Evolutionary conservation across 352 stramenopile species (phyloP).

Genomic region (Globisporangium iwayamae): DNA sequence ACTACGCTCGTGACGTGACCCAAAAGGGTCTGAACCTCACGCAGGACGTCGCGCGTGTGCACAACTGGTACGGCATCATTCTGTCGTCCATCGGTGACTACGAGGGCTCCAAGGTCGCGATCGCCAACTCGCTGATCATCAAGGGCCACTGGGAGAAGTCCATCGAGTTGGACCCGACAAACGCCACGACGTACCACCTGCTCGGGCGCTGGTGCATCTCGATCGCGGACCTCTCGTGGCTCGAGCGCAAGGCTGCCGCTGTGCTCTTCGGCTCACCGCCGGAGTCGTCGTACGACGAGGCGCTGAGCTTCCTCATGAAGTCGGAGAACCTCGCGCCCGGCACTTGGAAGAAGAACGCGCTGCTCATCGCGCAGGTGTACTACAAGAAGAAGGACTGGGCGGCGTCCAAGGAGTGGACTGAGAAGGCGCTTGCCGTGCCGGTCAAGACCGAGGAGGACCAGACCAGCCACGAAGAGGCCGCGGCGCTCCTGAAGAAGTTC

Average conservation of each 20-base stretch:
- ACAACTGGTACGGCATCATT: conserved; percentile 88
- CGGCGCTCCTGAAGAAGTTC: conserved; percentile 60
- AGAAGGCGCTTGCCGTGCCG: conserved; percentile 65
- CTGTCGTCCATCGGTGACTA: conserved; percentile 82
- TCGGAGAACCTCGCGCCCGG: conserved; percentile 67
- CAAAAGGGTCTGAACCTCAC: conserved; percentile 48
- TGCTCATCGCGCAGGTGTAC: conserved; percentile 81
- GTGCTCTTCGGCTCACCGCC: conserved; percentile 81
- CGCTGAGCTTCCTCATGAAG: conserved; percentile 69
- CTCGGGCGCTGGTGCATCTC: conserved; percentile 83
- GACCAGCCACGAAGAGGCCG: conserved; percentile 64
- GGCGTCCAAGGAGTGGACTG: conserved; percentile 65
- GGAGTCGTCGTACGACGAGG: conserved; percentile 80
- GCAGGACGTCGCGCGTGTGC: conserved; percentile 56
- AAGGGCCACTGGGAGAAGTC: conserved; percentile 80
- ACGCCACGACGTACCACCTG: conserved; percentile 75
- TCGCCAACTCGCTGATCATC: conserved; percentile 82
- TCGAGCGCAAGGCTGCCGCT: conserved; percentile 78
- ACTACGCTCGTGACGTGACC: conserved; percentile 62
- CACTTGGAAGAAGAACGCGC: conserved; percentile 83
- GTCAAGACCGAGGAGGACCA: conserved; percentile 62
- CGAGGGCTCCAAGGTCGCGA: conserved; percentile 81
- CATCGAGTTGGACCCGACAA: conserved; percentile 62
- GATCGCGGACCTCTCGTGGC: conserved; percentile 82
- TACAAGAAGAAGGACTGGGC: conserved; percentile 70